phyloP scores from a whole-genome alignment of 2,329 filamentous ascomycete genomes.

The Trichoderma sp. region DNA sequence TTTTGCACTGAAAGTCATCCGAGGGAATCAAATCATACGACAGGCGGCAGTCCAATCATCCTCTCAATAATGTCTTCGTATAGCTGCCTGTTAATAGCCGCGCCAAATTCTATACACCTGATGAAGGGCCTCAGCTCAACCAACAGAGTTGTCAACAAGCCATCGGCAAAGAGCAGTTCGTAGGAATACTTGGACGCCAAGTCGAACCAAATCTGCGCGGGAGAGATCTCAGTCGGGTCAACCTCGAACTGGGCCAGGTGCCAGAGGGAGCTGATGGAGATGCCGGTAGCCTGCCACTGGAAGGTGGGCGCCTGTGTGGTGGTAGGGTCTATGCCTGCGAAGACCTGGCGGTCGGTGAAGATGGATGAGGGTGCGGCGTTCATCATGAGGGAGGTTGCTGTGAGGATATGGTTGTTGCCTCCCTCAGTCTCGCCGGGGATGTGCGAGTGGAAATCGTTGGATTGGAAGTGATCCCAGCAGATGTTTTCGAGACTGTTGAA shows the following conservation, averaged over 20 bases:
- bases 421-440: slow-evolving; percentile 25
- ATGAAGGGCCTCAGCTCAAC: slow-evolving; percentile 43
- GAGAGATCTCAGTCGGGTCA: slow-evolving; percentile 42
- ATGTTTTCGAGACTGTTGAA: slow-evolving; percentile 47
- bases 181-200: slow-evolving; percentile 42
- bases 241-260: slow-evolving; percentile 47
- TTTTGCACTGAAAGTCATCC: background rate
- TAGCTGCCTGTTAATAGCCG: slow-evolving; percentile 43
- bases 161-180: slow-evolving; percentile 35
- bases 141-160: slow-evolving; percentile 39
- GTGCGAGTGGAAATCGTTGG: slow-evolving; percentile 39
- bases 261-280: slow-evolving; percentile 44
- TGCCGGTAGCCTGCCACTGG: slow-evolving; percentile 38
- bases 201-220: slow-evolving; percentile 56
- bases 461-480: slow-evolving; percentile 50
- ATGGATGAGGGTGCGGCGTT: slow-evolving; percentile 37
- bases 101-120: slow-evolving; percentile 47
- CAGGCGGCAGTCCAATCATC: slow-evolving; percentile 34
- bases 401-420: slow-evolving; percentile 42
- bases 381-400: slow-evolving; percentile 44
- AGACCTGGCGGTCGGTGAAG: slow-evolving; percentile 28
- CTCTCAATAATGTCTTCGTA: slow-evolving; percentile 47
- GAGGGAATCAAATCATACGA: background rate
- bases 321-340: slow-evolving; percentile 1
- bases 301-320: slow-evolving; percentile 27